Evolutionary conservation across 805 yeast species (phyloP).

Genomic region (Metschnikowia baotianmanensis): DNA sequence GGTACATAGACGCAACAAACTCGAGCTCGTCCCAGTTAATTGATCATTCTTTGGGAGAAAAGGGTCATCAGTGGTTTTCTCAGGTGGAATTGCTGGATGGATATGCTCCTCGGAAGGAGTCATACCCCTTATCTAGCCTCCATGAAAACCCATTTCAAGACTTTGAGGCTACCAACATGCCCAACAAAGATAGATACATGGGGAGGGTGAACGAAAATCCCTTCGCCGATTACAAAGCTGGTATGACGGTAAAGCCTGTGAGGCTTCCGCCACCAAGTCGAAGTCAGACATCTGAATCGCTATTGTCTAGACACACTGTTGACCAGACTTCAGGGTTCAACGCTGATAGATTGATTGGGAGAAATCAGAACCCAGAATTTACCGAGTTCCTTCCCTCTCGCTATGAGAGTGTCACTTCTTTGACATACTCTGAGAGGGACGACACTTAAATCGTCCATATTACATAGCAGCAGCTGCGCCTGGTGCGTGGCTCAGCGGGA

Average conservation of each 20-base stretch:
- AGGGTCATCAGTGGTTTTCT: constrained; percentile 2
- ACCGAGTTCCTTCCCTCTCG: neutral
- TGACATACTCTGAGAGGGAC: neutral
- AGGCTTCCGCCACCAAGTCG: constrained; percentile 1
- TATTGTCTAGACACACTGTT: neutral
- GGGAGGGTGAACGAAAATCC: neutral
- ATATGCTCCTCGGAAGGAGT: neutral
- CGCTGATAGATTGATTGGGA: no score
- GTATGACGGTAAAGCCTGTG: neutral
- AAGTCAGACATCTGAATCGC: constrained; percentile 3
- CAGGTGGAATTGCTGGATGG: neutral
- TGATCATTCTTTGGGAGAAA: constrained; percentile 1
- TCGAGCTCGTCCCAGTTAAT: neutral
- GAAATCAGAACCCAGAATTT: no score
- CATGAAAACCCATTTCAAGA: constrained; percentile 14
- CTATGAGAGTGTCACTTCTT: neutral
- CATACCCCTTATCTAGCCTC: constrained; percentile 1
- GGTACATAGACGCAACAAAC: neutral
- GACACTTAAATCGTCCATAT: neutral
- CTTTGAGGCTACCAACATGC: neutral
- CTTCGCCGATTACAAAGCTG: neutral
- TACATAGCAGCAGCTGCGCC: neutral
- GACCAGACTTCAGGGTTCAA: no score
- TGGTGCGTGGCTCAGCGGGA: no score
- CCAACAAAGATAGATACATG: neutral